Base-by-base conservation (phyloP, 1,284 basidiomycete genomes). In the Ganoderma meredithae region DNA sequence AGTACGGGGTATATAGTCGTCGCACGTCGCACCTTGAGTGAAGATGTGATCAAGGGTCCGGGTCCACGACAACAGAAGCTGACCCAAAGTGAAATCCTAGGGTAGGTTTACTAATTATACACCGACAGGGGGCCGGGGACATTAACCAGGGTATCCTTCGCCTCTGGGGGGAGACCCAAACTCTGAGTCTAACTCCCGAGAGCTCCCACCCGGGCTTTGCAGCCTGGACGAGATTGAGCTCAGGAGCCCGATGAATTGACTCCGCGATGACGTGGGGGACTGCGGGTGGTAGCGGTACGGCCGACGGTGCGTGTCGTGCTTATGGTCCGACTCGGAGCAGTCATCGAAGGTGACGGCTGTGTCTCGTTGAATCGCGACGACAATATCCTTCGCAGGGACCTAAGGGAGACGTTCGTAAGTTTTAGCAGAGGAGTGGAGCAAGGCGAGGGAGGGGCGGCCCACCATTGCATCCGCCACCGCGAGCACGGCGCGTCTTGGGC, bases 351-450 rank as follows among this genome's bases (percentile, higher is more conserved):
- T 67, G 66, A 71, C 55, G 17, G 64, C 64, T 22, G 66, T 71
- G 66, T 71, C 64, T 36, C 64, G 69, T 27, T 66, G 69, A 59
- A 71, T 66, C 4, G 66, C 49, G 22, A 71, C 69, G 43, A 66
- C 59, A n/a, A 71, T 68, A 49, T 64, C 64, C 53, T 44, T 62
- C 43, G 31, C 31, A 22, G 36, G 61, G 40, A 44, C 22, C 52
- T 63, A 25, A 3, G n/a, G 43, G 15, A 10, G 31, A 6, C 7
- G 5, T 10, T 6, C 12, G n/a, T 43, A 9, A 19, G 47, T 8
- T n/a, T 1, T 1, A 6, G 22, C 5, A 25, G 9, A 40, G n/a
- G 44, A 6, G 0, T 10, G 22, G 27, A 13, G 0, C 22, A n/a
- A 17, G 22, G 3, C 5, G 17, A 22, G 15, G 17, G 1, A 22